Conservation (phyloP, 306 rosid species). For the Ormosia emarginata region DNA sequence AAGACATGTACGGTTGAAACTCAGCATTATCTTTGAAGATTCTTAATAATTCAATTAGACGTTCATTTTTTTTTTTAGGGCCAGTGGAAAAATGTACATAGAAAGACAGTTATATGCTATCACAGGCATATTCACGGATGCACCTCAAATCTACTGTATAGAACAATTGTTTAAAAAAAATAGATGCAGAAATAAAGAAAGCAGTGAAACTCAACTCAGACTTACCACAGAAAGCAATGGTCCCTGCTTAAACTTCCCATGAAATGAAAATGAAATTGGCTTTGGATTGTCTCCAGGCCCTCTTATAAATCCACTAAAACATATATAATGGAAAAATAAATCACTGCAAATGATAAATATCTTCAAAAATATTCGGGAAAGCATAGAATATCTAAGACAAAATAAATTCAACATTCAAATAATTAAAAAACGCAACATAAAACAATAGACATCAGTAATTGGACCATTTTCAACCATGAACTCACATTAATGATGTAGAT, state of each 20-base stretch:
- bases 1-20: not conserved
- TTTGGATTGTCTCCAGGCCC: conserved; percentile 91
- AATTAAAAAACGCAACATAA: not conserved
- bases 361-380: not conserved
- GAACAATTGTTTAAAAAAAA: not conserved
- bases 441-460: not conserved
- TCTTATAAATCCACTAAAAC: conserved; percentile 85
- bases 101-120: not conserved
- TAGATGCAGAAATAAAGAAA: not conserved
- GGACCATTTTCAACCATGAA: conserved; percentile 20
- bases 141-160: not conserved
- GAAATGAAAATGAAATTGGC: conserved; percentile 75
- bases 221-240: conserved; percentile 93
- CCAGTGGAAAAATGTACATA: not conserved
- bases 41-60: not conserved
- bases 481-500: conserved; percentile 84
- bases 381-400: not conserved
- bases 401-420: not conserved
- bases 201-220: not conserved
- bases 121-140: not conserved
- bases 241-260: conserved; percentile 85
- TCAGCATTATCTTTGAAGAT: not conserved
- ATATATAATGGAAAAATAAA: conserved; percentile 3
- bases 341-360: not conserved
- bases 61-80: not conserved